Percentiles rank a stretch among this genome's conserved stretches.
phyloP scores from a whole-genome alignment of 768 basidiomycete genomes.

The Neoboletus subvelutipes region DNA sequence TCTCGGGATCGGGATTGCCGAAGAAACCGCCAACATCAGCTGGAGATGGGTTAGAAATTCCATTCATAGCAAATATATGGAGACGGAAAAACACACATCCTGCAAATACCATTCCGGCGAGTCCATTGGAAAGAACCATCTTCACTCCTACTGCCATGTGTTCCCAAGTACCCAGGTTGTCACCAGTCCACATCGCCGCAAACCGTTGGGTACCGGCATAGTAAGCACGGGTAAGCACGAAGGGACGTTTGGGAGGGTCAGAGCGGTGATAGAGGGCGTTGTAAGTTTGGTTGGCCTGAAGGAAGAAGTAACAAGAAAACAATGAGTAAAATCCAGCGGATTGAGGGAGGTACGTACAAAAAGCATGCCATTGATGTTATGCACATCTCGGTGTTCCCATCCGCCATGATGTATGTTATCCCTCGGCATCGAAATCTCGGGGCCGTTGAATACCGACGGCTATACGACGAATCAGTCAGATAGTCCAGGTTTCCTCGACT shows the following conservation, averaged over 20 bases:
- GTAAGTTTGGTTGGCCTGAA: conserved; percentile 78
- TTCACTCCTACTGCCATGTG: conserved; percentile 93
- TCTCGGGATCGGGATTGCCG: conserved; percentile 91
- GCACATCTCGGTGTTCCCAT: conserved; percentile 98
- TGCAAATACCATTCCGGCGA: conserved; percentile 88
- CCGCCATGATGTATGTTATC: conserved; percentile 85
- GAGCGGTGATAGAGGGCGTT: conserved; percentile 79
- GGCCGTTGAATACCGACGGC: conserved; percentile 99
- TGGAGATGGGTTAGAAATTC: conserved; percentile 34
- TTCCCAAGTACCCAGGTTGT: conserved; percentile 97
- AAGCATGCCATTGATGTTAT: conserved; percentile 98
- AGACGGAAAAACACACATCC: conserved; percentile 63
- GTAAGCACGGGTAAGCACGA: conserved; percentile 94
- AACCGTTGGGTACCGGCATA: conserved; percentile 94
- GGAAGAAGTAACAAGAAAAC: neutral
- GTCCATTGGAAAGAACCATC: conserved; percentile 86
- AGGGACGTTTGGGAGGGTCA: conserved; percentile 77
- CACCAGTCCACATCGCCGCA: conserved; percentile 99
- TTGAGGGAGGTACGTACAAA: conserved; percentile 48
- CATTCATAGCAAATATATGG: neutral
- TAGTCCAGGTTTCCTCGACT: neutral
- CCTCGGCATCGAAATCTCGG: conserved; percentile 84
- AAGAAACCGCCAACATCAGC: conserved; percentile 99
- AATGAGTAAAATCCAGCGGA: neutral
- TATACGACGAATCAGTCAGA: conserved; percentile 29